These are phyloP conservation scores for Sutorius australiensis DNA, from an alignment of 768 basidiomycete species.

Conservation along the genomic window DNA sequence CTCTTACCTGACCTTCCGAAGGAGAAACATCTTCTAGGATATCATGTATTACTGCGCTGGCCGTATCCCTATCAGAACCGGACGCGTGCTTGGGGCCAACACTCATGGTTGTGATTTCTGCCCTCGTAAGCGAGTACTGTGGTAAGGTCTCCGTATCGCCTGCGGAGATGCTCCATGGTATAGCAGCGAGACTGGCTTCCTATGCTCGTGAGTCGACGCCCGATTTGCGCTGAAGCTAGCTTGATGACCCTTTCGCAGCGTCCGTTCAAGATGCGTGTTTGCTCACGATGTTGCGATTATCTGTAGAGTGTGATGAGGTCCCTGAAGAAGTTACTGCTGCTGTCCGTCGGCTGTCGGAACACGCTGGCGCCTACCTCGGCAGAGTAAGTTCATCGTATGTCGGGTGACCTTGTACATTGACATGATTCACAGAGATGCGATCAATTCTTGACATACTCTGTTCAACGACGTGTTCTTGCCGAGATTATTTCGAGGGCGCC, in stretches of 20 bases:
- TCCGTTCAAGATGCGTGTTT: slow-evolving; percentile 72
- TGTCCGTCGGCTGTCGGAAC: slow-evolving; percentile 43
- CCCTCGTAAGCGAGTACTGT: slow-evolving; percentile 62
- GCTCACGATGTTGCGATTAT: slow-evolving; percentile 65
- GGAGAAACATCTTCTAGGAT: slow-evolving; percentile 40
- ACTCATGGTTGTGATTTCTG: slow-evolving; percentile 61
- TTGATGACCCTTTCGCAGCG: slow-evolving; percentile 36
- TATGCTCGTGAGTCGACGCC: slow-evolving; percentile 41
- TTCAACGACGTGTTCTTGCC: slow-evolving; percentile 42
- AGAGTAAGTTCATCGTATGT: slow-evolving; percentile 39
- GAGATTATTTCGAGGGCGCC: slow-evolving; percentile 45
- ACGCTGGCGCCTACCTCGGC: slow-evolving; percentile 52
- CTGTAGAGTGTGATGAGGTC: slow-evolving; percentile 54
- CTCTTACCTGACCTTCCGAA: slow-evolving; percentile 24
- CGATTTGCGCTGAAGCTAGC: slow-evolving; percentile 8
- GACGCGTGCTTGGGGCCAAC: slow-evolving; percentile 49
- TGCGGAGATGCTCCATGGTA: slow-evolving; percentile 42
- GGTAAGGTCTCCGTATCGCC: slow-evolving; percentile 50
- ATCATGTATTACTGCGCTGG: slow-evolving; percentile 41
- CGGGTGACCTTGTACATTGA: slow-evolving; percentile 1
- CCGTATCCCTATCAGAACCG: slow-evolving; percentile 42
- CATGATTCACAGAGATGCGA: slow-evolving; percentile 54
- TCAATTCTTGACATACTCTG: slow-evolving; percentile 54
- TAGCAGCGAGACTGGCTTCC: slow-evolving; percentile 38
- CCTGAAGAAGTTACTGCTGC: slow-evolving; percentile 41